phyloP scores from a whole-genome alignment of 768 basidiomycete species.

The Mycena pura region DNA sequence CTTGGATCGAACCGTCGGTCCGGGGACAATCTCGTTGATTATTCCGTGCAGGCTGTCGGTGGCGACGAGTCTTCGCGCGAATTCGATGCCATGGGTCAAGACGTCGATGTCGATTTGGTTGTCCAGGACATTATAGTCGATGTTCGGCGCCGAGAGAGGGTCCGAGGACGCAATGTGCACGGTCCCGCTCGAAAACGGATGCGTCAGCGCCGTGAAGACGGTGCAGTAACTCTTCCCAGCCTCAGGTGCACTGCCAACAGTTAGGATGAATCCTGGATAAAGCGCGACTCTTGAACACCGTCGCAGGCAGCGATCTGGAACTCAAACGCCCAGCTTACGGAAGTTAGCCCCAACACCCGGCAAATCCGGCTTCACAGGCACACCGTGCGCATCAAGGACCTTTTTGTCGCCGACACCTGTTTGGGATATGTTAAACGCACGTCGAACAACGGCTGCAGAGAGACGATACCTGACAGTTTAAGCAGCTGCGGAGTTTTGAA shows the following conservation, averaged over 20 bases:
- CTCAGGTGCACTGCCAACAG: background rate
- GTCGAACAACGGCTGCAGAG: background rate
- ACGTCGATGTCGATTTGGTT: slow-evolving; percentile 31
- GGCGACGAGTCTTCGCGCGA: slow-evolving; percentile 26
- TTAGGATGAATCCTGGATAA: slow-evolving; percentile 19
- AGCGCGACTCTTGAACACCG: background rate
- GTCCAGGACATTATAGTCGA: slow-evolving; percentile 52
- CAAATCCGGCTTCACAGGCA: slow-evolving; percentile 33
- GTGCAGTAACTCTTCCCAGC: slow-evolving; percentile 33
- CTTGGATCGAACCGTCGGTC: background rate
- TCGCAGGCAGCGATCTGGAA: too few relatives aligned
- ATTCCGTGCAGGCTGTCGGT: slow-evolving; percentile 17
- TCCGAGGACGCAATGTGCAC: slow-evolving; percentile 50
- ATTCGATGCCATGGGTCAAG: slow-evolving; percentile 33
- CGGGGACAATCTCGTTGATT: slow-evolving; percentile 23
- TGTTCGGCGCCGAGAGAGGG: slow-evolving; percentile 47
- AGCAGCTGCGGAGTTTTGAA: slow-evolving; percentile 39
- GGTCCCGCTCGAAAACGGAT: slow-evolving; percentile 48
- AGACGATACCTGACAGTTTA: slow-evolving; percentile 32
- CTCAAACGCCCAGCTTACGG: slow-evolving; percentile 24
- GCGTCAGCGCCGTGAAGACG: slow-evolving; percentile 33
- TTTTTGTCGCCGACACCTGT: slow-evolving; percentile 30
- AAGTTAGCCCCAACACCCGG: slow-evolving; percentile 40
- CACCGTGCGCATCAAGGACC: slow-evolving; percentile 22
- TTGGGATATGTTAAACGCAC: too few relatives aligned